Percentiles rank a stretch among this genome's conserved stretches.
Conservation (phyloP, 306 rosid genomes). For the Oemleria cerasiformis region DNA sequence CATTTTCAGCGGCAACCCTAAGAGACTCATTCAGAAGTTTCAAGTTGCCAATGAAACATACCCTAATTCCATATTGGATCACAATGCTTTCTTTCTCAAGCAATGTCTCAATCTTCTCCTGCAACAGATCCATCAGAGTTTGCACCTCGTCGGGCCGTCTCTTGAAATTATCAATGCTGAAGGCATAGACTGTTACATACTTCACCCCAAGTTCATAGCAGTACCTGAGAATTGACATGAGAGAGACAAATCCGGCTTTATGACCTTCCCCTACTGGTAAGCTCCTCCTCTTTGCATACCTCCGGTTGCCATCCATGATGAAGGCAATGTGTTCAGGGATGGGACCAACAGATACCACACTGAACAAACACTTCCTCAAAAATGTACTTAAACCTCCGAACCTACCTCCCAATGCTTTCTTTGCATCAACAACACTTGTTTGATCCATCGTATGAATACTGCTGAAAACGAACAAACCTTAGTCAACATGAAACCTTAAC, state of each 20-base stretch:
- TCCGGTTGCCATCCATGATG: conserved; percentile 91
- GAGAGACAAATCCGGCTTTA: conserved; percentile 57
- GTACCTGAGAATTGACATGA: conserved; percentile 49
- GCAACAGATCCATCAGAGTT: conserved; percentile 64
- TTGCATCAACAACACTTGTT: conserved; percentile 19
- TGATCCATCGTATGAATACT: conserved; percentile 41
- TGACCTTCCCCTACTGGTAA: conserved; percentile 55
- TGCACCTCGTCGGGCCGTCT: conserved; percentile 59
- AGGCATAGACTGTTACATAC: conserved; percentile 66
- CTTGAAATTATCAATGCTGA: conserved; percentile 82
- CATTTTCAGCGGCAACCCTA: conserved; percentile 59
- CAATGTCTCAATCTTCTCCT: conserved; percentile 60
- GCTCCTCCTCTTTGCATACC: conserved; percentile 61
- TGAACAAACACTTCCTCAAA: conserved; percentile 53
- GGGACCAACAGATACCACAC: conserved; percentile 55
- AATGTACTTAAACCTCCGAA: conserved; percentile 34
- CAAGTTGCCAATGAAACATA: conserved; percentile 63
- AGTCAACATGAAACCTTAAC: conserved; percentile 20
- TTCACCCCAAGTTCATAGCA: conserved; percentile 74
- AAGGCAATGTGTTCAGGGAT: conserved; percentile 75
- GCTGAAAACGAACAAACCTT: conserved; percentile 20
- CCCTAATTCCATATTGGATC: conserved; percentile 52
- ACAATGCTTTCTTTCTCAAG: conserved; percentile 49
- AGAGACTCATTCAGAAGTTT: conserved; percentile 50
- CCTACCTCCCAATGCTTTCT: conserved; percentile 27